These are phyloP conservation scores for Plantago major DNA, from an alignment of 257 asterid genomes.

Conservation along the genomic window DNA sequence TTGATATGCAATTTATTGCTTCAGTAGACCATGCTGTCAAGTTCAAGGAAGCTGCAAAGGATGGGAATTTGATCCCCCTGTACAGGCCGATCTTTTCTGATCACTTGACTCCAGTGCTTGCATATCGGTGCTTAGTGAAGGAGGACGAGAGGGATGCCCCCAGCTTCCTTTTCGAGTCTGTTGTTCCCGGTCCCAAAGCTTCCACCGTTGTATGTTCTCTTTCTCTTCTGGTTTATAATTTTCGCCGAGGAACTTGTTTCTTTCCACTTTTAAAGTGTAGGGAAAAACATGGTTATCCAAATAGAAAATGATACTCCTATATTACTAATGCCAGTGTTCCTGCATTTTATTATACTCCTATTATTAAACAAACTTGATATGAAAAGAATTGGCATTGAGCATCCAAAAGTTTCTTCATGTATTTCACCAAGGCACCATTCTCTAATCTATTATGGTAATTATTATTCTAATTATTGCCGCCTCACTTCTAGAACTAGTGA, in stretches of 20 bases:
- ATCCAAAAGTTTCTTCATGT: too few relatives aligned
- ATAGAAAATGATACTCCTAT: neutral
- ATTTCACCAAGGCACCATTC: too few relatives aligned
- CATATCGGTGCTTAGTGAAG: slow-evolving; percentile 87
- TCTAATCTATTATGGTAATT: too few relatives aligned
- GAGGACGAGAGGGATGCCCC: slow-evolving; percentile 98
- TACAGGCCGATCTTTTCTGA: slow-evolving; percentile 77
- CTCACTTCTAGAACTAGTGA: too few relatives aligned
- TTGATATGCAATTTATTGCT: slow-evolving; percentile 18
- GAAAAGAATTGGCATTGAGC: too few relatives aligned
- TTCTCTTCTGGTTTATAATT: slow-evolving; percentile 12
- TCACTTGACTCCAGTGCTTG: slow-evolving; percentile 92
- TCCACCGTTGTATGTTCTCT: slow-evolving; percentile 63
- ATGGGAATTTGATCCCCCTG: slow-evolving; percentile 84
- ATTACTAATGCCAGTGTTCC: too few relatives aligned
- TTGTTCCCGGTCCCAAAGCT: slow-evolving; percentile 71
- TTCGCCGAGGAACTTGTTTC: neutral
- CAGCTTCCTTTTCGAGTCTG: slow-evolving; percentile 89
- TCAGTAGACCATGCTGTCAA: slow-evolving; percentile 59
- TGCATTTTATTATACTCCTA: too few relatives aligned
- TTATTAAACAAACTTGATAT: too few relatives aligned
- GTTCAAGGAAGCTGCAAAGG: slow-evolving; percentile 88
- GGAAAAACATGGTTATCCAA: neutral
- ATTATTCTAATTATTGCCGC: too few relatives aligned
- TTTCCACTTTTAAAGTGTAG: neutral